Base-by-base conservation (phyloP, 768 basidiomycete species). In the Auriscalpium microsporum region DNA sequence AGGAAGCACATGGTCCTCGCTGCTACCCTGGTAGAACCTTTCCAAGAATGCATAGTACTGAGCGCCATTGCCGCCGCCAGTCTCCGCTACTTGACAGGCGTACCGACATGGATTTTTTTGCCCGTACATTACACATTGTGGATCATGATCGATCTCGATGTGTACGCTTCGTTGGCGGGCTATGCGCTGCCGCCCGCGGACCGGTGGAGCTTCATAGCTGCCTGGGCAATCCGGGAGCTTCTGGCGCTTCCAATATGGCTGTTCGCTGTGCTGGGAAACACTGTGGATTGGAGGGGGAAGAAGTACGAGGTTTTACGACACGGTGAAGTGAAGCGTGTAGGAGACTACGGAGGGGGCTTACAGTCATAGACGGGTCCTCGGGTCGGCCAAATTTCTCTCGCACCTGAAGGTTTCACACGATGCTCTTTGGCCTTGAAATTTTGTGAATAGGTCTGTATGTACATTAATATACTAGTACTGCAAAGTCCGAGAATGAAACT, bases 1-100 rank as follows among this genome's bases (percentile, higher is more conserved):
- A 82, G 96, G 52, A 97, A 94, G 69, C 84, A 84, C 64, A 98
- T 98, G 93, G 87, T 90, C 8, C 68, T 90, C 44, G 75, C 79
- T 9, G 94, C 94, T 16, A 97, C 94, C 1, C 54, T 97, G 52
- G 62, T 90, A 17, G 96, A 99, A 68, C 96, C 96, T 2, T 83
- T 97, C 67, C 96, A 94, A 16, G 96, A 99, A 71, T 84, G 82
- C 45, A 68, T 96, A 42, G 69, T 92, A 28, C 73, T 86, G 35
- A 85, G 88, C 35, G 56, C 78, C 28, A 78, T 94, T 55, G 82
- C 81, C 19, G 76, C 81, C 28, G 70, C 77, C 51, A 80, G 85
- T 54, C 64, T 83, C 50, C 65, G 68, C 33, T 73, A 76, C 53
- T 71, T 86, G 34, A 75, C 76, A 38, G 78, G 69, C 48, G 65